A percentile compares a stretch with the other conserved stretches of the same genome.
These are phyloP conservation scores for Eutypella sp. DNA, from an alignment of 2,329 filamentous ascomycete genomes.

Conservation along the genomic window DNA sequence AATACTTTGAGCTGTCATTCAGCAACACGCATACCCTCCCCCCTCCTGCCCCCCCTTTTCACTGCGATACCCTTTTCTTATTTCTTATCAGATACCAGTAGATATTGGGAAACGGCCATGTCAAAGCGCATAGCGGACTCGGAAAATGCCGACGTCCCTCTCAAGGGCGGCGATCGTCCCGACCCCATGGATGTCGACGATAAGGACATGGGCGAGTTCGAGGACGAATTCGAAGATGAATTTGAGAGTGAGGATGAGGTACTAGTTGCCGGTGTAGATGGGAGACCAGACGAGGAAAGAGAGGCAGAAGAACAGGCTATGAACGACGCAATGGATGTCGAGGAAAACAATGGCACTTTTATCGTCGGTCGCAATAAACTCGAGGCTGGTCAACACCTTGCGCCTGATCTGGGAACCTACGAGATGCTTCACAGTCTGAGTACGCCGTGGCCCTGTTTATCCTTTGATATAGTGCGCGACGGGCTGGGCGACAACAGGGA, in stretches of 20 bases:
- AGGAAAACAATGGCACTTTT: slow-evolving; percentile 71
- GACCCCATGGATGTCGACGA: slow-evolving; percentile 63
- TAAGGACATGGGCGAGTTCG: slow-evolving; percentile 73
- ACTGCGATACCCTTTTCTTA: background rate
- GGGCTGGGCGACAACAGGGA: slow-evolving; percentile 75
- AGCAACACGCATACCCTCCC: background rate
- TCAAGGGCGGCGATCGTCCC: slow-evolving; percentile 58
- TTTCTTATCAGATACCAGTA: background rate
- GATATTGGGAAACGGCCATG: slow-evolving; percentile 35
- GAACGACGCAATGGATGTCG: slow-evolving; percentile 80
- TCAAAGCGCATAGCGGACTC: slow-evolving; percentile 55
- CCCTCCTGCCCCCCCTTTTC: background rate
- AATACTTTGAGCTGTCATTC: no score
- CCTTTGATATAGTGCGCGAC: slow-evolving; percentile 88
- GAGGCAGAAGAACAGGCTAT: slow-evolving; percentile 79
- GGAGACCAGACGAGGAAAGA: slow-evolving; percentile 83
- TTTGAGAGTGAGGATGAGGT: slow-evolving; percentile 89
- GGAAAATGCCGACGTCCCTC: slow-evolving; percentile 40
- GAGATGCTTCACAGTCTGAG: slow-evolving; percentile 95
- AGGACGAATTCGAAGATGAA: slow-evolving; percentile 92
- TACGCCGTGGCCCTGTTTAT: slow-evolving; percentile 94
- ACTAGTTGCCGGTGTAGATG: slow-evolving; percentile 89
- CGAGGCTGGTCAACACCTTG: slow-evolving; percentile 82
- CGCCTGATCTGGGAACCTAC: slow-evolving; percentile 91
- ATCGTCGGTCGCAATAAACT: slow-evolving; percentile 92